A percentile compares a stretch with the other conserved stretches of the same genome.
Conservation (phyloP, 371 early-diverging fungal species). For the Phascolomyces articulosus region DNA sequence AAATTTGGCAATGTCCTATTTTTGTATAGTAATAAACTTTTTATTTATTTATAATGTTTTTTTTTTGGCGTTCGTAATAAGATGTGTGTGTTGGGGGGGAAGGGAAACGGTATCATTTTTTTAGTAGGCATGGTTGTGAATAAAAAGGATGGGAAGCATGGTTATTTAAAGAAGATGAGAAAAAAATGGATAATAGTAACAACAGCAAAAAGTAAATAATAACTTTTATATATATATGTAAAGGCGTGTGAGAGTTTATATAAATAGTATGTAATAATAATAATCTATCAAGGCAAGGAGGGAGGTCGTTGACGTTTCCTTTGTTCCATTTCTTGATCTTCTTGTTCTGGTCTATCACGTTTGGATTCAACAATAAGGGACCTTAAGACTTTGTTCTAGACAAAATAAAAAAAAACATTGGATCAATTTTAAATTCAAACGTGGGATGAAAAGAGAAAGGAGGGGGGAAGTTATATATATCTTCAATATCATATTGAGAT, state of each 20-base stretch:
- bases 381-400: slow-evolving; percentile 27
- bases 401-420: background rate
- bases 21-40: slow-evolving; percentile 12
- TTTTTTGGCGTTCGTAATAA: background rate
- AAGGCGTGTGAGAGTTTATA: no score
- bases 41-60: background rate
- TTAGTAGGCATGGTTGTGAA: no score
- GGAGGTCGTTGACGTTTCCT: background rate
- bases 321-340: background rate
- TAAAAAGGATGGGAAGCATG: no score
- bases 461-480: no score
- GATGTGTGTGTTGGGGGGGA: background rate
- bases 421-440: slow-evolving; percentile 3
- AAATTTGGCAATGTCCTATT: slow-evolving; percentile 41
- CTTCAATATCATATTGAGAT: no score
- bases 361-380: slow-evolving; percentile 21
- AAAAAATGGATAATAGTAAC: no score
- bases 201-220: no score
- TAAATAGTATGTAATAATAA: no score
- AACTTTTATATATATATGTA: no score
- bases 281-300: background rate
- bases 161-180: no score
- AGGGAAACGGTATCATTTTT: no score
- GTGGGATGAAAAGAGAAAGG: background rate
- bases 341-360: background rate